Conservation (phyloP, 352 stramenopile genomes). For the Phytophthora tentaculata region DNA sequence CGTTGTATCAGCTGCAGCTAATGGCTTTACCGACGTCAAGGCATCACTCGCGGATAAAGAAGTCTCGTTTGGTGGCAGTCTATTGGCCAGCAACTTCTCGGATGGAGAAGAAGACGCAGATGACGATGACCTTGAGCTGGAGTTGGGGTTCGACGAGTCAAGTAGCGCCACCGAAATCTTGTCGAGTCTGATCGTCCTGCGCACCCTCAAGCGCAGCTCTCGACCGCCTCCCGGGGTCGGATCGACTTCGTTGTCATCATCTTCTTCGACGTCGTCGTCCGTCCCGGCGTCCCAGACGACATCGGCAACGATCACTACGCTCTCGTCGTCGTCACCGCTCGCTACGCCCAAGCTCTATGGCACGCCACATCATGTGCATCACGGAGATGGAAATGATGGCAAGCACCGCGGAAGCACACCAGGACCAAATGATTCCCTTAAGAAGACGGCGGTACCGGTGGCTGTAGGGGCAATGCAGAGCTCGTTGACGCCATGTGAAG, state of each 20-base stretch:
- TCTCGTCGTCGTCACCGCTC: constrained; percentile 45
- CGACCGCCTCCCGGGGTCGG: constrained; percentile 44
- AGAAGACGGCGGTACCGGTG: constrained; percentile 30
- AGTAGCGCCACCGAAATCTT: constrained; percentile 81
- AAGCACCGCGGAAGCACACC: constrained; percentile 35
- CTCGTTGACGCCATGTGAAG: constrained; percentile 58
- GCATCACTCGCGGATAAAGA: constrained; percentile 22
- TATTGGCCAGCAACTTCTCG: constrained; percentile 40
- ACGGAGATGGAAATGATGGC: constrained; percentile 28
- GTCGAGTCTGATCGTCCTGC: constrained; percentile 79
- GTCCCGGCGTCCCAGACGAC: constrained; percentile 34
- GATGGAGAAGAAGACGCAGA: constrained; percentile 44
- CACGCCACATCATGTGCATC: constrained; percentile 33
- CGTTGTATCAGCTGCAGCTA: constrained; percentile 15
- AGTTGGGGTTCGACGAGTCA: constrained; percentile 71
- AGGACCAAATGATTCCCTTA: constrained; percentile 27
- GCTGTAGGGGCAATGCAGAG: constrained; percentile 39
- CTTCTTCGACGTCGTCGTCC: constrained; percentile 43
- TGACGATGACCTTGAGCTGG: constrained; percentile 63
- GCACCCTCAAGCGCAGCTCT: constrained; percentile 69
- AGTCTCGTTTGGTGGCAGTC: constrained; percentile 39
- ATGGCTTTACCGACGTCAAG: constrained; percentile 36
- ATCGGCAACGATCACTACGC: constrained; percentile 39
- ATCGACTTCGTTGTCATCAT: constrained; percentile 55
- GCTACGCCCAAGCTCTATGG: constrained; percentile 40